Conservation (phyloP, 1,284 basidiomycete species). For the Meira miltonrushii region DNA sequence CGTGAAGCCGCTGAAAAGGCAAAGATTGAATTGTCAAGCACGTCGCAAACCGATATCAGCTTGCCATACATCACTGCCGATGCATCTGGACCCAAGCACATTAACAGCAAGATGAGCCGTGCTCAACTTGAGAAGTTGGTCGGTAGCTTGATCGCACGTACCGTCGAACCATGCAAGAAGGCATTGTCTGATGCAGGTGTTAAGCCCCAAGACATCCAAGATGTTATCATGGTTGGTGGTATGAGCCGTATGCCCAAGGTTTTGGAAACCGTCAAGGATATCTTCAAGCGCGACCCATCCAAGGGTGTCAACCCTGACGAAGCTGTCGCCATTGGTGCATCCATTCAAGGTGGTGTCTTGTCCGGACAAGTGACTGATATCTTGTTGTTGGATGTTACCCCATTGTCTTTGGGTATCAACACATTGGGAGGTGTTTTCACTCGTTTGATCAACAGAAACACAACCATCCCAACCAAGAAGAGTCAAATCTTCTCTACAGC, state of each 20-base stretch:
- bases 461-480: constrained; percentile 99
- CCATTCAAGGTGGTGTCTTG: constrained; percentile 90
- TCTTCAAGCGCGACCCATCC: constrained; percentile 90
- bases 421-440: constrained; percentile 99
- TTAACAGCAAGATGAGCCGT: constrained; percentile 82
- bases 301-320: constrained; percentile 98
- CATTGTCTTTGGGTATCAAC: constrained; percentile 89
- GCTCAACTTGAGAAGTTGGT: constrained; percentile 86
- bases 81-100: constrained; percentile 89
- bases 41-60: constrained; percentile 84
- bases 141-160: constrained; percentile 75
- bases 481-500: constrained; percentile 97
- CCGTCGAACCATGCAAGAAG: constrained; percentile 96
- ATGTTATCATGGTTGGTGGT: constrained; percentile 95
- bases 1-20: constrained; percentile 98
- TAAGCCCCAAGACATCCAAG: constrained; percentile 86
- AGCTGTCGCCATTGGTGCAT: constrained; percentile 85
- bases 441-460: constrained; percentile 72
- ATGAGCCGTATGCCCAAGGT: constrained; percentile 98
- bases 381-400: constrained; percentile 90
- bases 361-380: constrained; percentile 95
- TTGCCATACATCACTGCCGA: constrained; percentile 96
- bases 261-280: constrained; percentile 79
- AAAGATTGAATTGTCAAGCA: constrained; percentile 94
- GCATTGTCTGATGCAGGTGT: constrained; percentile 84